Percentiles rank a stretch among this genome's conserved stretches.
phyloP scores from a whole-genome alignment of 495 filamentous ascomycete genomes.

The Lentithecium fluviatile region DNA sequence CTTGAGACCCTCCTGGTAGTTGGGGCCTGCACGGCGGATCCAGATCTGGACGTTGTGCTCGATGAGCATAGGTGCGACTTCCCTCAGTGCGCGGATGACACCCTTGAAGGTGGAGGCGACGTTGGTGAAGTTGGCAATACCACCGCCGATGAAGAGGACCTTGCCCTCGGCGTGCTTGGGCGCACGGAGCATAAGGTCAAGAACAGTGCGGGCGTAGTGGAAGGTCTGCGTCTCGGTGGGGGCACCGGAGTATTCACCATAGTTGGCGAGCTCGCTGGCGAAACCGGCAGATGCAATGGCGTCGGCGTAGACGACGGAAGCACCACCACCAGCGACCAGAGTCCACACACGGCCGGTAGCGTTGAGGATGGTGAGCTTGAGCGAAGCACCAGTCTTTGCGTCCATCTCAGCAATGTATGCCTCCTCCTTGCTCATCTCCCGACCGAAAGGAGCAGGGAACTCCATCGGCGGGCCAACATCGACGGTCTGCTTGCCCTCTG shows the following conservation, averaged over 20 bases:
- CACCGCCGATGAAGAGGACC: conserved; percentile 98
- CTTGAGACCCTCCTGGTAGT: conserved; percentile 99
- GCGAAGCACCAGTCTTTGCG: conserved; percentile 97
- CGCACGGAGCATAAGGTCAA: conserved; percentile 96
- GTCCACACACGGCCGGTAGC: conserved; percentile 91
- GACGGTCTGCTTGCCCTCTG: conserved; percentile 75
- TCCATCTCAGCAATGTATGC: conserved; percentile 98
- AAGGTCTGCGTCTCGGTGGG: conserved; percentile 97
- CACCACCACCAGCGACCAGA: conserved; percentile 97
- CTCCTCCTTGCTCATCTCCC: conserved; percentile 97
- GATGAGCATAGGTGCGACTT: conserved; percentile 77
- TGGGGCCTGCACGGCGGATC: conserved; percentile 97
- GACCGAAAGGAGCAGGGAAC: conserved; percentile 97
- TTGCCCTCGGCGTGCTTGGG: conserved; percentile 86
- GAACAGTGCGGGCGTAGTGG: conserved; percentile 94
- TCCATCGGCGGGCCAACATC: conserved; percentile 98
- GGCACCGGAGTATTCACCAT: conserved; percentile 98
- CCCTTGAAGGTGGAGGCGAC: conserved; percentile 98
- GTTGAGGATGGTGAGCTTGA: conserved; percentile 97
- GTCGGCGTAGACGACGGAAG: conserved; percentile 97
- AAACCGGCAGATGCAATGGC: conserved; percentile 97
- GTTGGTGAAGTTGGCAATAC: conserved; percentile 99
- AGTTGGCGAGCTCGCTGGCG: conserved; percentile 95
- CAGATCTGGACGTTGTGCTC: conserved; percentile 99
- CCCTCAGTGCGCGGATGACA: conserved; percentile 94